Evolutionary conservation across 768 basidiomycete genomes (phyloP), one percentile per base, ranked within the genome.

Genomic region (Chlorophyllum brunneum): DNA sequence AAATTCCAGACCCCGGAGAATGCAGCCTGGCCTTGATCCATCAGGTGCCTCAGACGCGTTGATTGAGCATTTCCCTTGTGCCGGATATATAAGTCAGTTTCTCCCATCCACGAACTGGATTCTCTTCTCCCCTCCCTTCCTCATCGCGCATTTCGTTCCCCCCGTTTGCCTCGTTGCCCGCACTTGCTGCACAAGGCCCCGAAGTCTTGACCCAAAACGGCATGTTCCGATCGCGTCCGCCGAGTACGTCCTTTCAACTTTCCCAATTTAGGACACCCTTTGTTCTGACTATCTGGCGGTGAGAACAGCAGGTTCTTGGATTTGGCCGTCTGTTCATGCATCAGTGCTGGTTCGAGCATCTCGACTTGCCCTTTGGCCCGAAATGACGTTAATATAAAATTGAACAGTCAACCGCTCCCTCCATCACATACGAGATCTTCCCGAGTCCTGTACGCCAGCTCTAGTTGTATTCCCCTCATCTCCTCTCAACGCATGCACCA

Each of bases 221-320:
- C 69, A 73, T 69, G 67, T 74, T 69, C 67, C 67, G 69, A 70
- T 69, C 62, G 59, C 60, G 62, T 66, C 62, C 62, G 66, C 56
- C 59, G 59, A 63, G 62, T 66, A 61, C 61, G 61, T 58, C 66
- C 73, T 74, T 78, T 77, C 61, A 75, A 72, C 71, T 65, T 78
- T 70, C 75, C 75, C 67, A 68, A 74, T 76, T 64, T 70, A 72
- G 76, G 67, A 59, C 62, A 64, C 67, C 74, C 73, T 73, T 78
- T 78, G 75, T 76, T 68, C 68, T 63, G 57, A 58, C 58, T 59
- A 60, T 59, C 59, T 56, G 61, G 63, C 61, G 67, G 68, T 69
- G 70, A 70, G 70, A 70, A 71, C 64, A 62, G 66, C 65, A 64
- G 61, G 62, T 59, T 64, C 61, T 63, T 63, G 59, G 61, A 61